Conservation (phyloP, 176 grass and related monocot genomes). For the Panicum miliaceum region DNA sequence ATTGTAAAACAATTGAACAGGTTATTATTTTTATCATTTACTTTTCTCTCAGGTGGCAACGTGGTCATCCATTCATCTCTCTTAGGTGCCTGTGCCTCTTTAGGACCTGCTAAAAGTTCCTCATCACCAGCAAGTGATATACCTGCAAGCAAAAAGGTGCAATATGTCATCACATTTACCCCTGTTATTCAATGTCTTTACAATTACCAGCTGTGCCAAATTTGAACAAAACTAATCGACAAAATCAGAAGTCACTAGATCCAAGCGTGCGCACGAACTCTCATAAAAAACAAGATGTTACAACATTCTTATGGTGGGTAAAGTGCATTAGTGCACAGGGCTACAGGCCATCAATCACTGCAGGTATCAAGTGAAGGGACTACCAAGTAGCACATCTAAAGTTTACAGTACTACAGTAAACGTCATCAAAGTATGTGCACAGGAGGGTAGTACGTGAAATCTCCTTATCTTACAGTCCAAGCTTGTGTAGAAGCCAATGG, state of each 20-base stretch:
- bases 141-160: conserved; percentile 49
- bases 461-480: conserved; percentile 2
- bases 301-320: background rate
- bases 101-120: conserved; percentile 83
- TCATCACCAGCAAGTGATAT: conserved; percentile 93
- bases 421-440: background rate
- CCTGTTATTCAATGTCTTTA: conserved; percentile 7
- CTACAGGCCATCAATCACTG: background rate
- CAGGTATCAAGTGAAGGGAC: background rate
- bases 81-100: conserved; percentile 68
- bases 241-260: background rate
- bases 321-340: background rate
- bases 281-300: background rate
- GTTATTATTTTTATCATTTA: conserved; percentile 42
- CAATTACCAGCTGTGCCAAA: background rate
- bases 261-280: background rate
- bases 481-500: background rate
- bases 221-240: background rate
- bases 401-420: background rate
- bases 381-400: background rate
- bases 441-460: background rate
- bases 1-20: conserved; percentile 29
- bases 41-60: conserved; percentile 96
- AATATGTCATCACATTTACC: conserved; percentile 3
- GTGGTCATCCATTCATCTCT: conserved; percentile 99